Percentiles rank a stretch among this genome's conserved stretches.
Evolutionary conservation across 106 monocot genomes (phyloP).

Genomic region (Gastrodia elata): DNA sequence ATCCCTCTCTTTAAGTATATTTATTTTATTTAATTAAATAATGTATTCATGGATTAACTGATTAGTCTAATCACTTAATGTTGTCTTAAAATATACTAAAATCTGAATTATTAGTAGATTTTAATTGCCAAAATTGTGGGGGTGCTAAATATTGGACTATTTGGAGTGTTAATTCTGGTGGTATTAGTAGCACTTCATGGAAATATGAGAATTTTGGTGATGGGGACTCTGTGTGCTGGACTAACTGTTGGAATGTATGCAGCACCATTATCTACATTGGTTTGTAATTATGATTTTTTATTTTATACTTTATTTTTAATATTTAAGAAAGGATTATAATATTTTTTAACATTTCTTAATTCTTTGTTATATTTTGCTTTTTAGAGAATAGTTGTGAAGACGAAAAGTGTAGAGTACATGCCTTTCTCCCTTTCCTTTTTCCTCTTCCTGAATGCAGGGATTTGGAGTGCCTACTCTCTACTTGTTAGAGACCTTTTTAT

Average conservation of each 20-base stretch:
- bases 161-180: constrained; percentile 27
- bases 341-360: no score
- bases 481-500: constrained; percentile 41
- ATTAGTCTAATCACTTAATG: no score
- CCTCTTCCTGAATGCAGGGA: constrained; percentile 44
- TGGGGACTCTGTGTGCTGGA: constrained; percentile 25
- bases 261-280: constrained; percentile 34
- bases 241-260: constrained; percentile 48
- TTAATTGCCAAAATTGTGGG: constrained; percentile 23
- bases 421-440: constrained; percentile 50
- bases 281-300: background rate
- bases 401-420: constrained; percentile 46
- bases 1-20: no score
- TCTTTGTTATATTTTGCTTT: background rate
- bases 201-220: constrained; percentile 12
- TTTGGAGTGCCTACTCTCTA: constrained; percentile 40
- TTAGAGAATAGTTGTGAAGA: constrained; percentile 39
- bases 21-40: no score
- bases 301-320: background rate
- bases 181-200: constrained; percentile 19
- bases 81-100: no score
- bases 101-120: constrained; percentile 8
- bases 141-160: constrained; percentile 18
- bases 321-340: no score
- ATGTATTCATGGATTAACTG: no score